Evolutionary conservation across 2,329 filamentous ascomycete species (phyloP), one percentile per base, ranked within the genome.

Genomic region (Fusarium sp.): DNA sequence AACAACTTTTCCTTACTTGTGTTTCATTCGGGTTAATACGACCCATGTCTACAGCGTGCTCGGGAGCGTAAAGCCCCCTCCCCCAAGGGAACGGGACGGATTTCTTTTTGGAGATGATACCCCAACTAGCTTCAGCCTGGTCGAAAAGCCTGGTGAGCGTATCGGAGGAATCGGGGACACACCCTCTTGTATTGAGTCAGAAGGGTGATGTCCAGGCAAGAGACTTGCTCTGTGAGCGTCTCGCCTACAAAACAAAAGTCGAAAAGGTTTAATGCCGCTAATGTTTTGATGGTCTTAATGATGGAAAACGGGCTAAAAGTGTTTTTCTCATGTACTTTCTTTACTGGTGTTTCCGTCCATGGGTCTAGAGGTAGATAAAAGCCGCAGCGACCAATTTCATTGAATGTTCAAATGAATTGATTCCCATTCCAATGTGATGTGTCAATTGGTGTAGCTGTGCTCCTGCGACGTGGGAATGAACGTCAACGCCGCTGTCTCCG

Each of bases 281-380:
- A 75, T 72, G 65, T 63, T 69, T 65, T 70, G 68, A 73, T 72
- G 68, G 57, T 68, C 63, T 64, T 64, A 47, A 65, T 55, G 66
- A 57, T 57, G 62, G 60, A 63, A 61, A 61, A 63, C 48, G 67
- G 66, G 59, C 68, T 57, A 70, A 73, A 73, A 59, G 63, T 59
- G 34, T 41, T 53, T 53, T 71, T 69, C 55, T 58, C 50, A 61
- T 57, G 63, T 72, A 53, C 65, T 72, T 63, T 71, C 64, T 43
- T 61, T 69, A 69, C 56, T 72, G 66, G 66, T 63, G 68, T 66
- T 71, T 62, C 42, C 55, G 49, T 69, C 56, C 53, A 56, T 55
- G 72, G 65, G 65, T 71, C 69, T 74, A 74, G 66, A 71, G 69
- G 64, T 74, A 74, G 72, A 74, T 54, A 74, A 71, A 74, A 74